Evolutionary conservation across 352 stramenopile species (phyloP), one percentile per base, ranked within the genome.

Genomic region (Phytopythium helicoides): DNA sequence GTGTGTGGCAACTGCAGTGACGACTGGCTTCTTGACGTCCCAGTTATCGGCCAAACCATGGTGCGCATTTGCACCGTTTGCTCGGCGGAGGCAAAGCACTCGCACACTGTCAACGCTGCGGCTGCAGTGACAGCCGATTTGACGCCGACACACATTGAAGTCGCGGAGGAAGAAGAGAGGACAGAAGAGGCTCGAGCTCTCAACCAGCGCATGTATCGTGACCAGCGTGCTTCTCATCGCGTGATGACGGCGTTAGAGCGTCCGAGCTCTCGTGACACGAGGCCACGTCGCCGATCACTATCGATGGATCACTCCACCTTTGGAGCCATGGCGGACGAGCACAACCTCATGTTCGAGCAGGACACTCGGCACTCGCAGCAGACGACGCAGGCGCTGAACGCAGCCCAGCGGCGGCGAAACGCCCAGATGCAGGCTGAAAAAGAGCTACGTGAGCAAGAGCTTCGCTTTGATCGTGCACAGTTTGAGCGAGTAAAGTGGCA

Each of bases 1-100:
- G 76, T 92, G 37, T 94, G 84, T 58, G 71, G 73, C 35, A 70
- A 83, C 59, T 94, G 84, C 61, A 91, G 84, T 51, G 69, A 87
- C 39, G 73, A 92, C 38, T 94, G 84, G 84, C 63, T 71, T 55
- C 76, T 94, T 10, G 78, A 92, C 53, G 66, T 94, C 2, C 84
- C 84, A 1, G 80, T 92, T 25, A 83, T 90, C 10, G 84, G 84
- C 7, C 71, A 70, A 19, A 89, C 74, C 12, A 86, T 88, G 56
- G 78, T 94, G 38, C 76, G 84, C 3, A 94, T 94, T 28, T 94
- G 84, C 48, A 94, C 81, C 0, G 76, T 92, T 23, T 94, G 84
- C 55, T 91, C 84, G 8, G 80, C 78, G 3, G 79, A 86, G 23
- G 79, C 81, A 3, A 77, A 84, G 23, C 70, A 73, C 35, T 84